Evolutionary conservation across 805 yeast species (phyloP), one percentile per base, ranked within the genome.

Genomic region (Dipodascus albidus): DNA sequence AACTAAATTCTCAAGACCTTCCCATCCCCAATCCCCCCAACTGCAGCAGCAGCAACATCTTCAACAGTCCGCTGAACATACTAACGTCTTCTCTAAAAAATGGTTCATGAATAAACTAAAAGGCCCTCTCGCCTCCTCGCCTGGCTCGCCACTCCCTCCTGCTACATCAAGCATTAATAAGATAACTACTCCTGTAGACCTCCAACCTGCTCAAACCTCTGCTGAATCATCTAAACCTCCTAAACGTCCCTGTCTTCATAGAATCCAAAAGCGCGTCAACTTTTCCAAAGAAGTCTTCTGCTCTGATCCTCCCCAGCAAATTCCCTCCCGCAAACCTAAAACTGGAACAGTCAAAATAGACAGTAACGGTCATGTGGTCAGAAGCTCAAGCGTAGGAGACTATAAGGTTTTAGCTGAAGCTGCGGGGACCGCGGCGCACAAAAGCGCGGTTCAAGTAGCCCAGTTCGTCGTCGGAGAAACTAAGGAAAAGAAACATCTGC

Each of bases 301-400:
- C 4, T 11, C 20, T 11, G 96, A 90, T 66, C 97, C 97, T 1
- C 96, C 96, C 0, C 97, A 90, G 64, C 96, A 89, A 64, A 85
- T 90, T 56, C 97, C 97, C 1, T 85, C 95, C 1, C 72, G 95
- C 62, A 77, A 76, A 55, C 96, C 97, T 4, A 74, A 83, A 58
- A 75, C 76, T 59, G 96, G 97, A 17, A n/a, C 44, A 4, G 44
- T 38, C 20, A 38, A 38, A 17, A 4, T 38, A n/a, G 44, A 38
- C n/a, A 4, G 20, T 6, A 38, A 14, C n/a, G 44, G 44, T 38
- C 44, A 38, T 14, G 44, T 38, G 44, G 6, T n/a, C 6, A 38
- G 20, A 17, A 14, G 6, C 44, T 17, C 31, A 47, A 1, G 53
- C 35, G 38, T 48, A 52, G 22, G 47, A 38, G n/a, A 33, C 8